Evolutionary conservation across 768 basidiomycete genomes (phyloP).

Genomic region (Clitopilus hobsonii): DNA sequence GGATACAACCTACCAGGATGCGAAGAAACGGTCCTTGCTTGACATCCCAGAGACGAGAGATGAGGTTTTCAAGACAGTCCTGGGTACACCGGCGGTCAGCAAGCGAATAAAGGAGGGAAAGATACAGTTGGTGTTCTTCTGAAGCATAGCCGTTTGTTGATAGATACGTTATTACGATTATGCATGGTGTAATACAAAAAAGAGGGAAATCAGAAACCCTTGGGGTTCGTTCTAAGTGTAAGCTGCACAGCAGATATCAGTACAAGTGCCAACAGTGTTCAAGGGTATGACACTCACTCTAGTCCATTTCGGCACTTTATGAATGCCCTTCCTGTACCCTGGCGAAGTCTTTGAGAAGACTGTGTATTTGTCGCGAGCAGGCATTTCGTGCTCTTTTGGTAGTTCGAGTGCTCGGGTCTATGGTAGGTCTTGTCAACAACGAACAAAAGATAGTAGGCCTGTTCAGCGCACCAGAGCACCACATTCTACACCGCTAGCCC

Average conservation of each 20-base stretch:
- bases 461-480: conserved; percentile 69
- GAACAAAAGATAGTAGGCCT: no score
- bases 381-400: conserved; percentile 94
- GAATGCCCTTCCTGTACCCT: conserved; percentile 91
- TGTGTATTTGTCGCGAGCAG: conserved; percentile 91
- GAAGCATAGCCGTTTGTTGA: conserved; percentile 10
- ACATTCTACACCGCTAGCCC: conserved; percentile 76
- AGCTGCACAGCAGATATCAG: conserved; percentile 40
- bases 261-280: not conserved
- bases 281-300: conserved; percentile 49
- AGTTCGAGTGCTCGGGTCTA: conserved; percentile 74
- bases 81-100: conserved; percentile 58
- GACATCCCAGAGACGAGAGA: conserved; percentile 84
- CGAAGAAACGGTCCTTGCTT: conserved; percentile 70
- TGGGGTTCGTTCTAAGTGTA: conserved; percentile 83
- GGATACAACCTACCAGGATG: conserved; percentile 68
- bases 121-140: conserved; percentile 79
- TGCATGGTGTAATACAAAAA: conserved; percentile 7
- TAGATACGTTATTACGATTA: conserved; percentile 6
- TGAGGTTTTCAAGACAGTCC: conserved; percentile 71
- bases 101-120: conserved; percentile 67
- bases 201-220: conserved; percentile 66
- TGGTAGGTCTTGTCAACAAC: no score
- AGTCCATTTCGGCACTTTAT: conserved; percentile 98
- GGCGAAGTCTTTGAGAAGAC: conserved; percentile 65